Evolutionary conservation across 75 land plant genomes (phyloP), one percentile per base, ranked within the genome.

Genomic region (Picea sitchensis): DNA sequence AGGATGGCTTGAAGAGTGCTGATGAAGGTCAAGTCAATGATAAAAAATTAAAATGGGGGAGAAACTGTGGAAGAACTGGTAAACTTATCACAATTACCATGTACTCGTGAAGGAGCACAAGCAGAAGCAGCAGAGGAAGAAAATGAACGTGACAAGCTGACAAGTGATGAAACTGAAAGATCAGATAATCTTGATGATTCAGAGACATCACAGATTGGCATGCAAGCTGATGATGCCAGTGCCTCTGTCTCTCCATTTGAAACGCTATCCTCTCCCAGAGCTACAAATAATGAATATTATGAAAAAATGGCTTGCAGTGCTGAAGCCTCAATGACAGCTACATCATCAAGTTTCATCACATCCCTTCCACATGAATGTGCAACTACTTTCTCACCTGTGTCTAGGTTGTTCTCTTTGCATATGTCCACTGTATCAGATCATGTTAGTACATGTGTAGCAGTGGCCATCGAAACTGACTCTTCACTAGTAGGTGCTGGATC

Each of bases 221-320:
- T 71, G 56, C 74, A 71, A 44, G 74, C 26, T 71, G 74, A 71
- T 44, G 54, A 20, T 38, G 74, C 9, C 54, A 44, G 74, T 71
- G 51, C 74, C 15, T 41, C 7, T 71, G 44, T 71, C 23, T 38
- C 74, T 41, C 47, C 74, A 8, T 20, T 38, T 44, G 74, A 71
- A 44, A n/a, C 17, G 15, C 80, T 81, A 44, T 85, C 83, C 14
- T 58, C 80, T 60, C 62, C 73, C 41, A 73, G 82, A 36, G 78
- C 78, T 18, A 65, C 44, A n/a, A 20, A 30, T 38, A 82, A 84
- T 34, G 60, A 38, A 80, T 82, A 65, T 31, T 86, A 87, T 26
- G 57, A 77, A 78, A 63, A 85, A 87, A 63, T 74, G 58, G 58
- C 80, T 65, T 31, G 73, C 4, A 5, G 63, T 81, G 14, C 58